Evolutionary conservation across 345 rosid species (phyloP).

Genomic region (Populus alba): DNA sequence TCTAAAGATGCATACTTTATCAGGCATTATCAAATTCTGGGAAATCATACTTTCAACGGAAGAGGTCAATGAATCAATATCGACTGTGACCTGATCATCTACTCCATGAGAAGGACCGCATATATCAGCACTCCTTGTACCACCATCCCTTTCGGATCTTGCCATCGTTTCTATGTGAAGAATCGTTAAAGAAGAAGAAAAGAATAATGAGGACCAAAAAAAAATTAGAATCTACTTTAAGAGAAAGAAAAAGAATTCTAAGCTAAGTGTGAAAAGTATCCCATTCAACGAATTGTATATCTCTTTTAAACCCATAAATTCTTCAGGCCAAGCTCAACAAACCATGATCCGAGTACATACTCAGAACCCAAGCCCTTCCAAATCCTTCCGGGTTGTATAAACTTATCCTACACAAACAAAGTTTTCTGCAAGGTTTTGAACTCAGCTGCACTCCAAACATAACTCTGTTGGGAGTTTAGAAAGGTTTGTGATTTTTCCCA

Average conservation of each 20-base stretch:
- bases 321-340: background rate
- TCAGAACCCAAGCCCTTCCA: background rate
- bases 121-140: no score
- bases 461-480: no score
- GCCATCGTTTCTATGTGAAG: background rate
- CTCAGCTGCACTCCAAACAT: no score
- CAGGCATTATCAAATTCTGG: conserved; percentile 3
- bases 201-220: background rate
- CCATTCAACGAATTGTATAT: background rate
- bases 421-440: no score
- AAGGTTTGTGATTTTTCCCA: no score
- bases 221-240: background rate
- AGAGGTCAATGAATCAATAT: conserved; percentile 3
- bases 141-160: background rate
- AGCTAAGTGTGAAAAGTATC: background rate
- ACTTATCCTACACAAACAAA: no score
- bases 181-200: no score
- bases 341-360: background rate
- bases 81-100: background rate
- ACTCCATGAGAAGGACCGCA: background rate
- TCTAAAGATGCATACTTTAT: conserved; percentile 20
- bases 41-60: conserved; percentile 14
- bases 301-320: background rate
- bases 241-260: background rate
- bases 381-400: no score